These are phyloP conservation scores for Coccomyxa sp. DNA, from an alignment of 139 green algal genomes.

Conservation along the genomic window DNA sequence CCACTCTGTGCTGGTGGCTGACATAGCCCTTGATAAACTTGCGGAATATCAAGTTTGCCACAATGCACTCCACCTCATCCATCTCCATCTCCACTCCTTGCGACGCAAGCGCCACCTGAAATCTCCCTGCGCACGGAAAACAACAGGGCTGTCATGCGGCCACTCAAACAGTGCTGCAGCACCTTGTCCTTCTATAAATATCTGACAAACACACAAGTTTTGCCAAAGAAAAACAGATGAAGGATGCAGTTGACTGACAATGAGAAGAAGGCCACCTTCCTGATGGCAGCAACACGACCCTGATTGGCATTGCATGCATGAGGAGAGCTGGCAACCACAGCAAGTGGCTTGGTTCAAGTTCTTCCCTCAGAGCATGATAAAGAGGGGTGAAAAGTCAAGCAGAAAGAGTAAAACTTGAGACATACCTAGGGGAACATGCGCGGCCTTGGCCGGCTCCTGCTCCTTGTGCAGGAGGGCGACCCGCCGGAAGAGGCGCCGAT, in stretches of 20 bases:
- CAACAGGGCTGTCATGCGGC: too few species aligned
- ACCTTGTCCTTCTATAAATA: too few species aligned
- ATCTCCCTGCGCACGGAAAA: constrained; percentile 6
- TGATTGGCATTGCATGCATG: neutral
- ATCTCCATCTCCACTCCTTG: constrained; percentile 55
- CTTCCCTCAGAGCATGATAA: neutral
- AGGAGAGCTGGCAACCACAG: neutral
- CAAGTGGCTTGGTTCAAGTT: neutral
- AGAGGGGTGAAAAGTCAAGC: neutral
- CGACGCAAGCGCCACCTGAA: constrained; percentile 40
- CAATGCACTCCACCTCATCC: constrained; percentile 82
- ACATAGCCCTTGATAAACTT: constrained; percentile 86
- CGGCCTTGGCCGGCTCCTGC: constrained; percentile 49
- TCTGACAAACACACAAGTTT: neutral
- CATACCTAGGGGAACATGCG: constrained; percentile 45
- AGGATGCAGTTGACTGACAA: too few species aligned
- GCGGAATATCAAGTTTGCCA: constrained; percentile 82
- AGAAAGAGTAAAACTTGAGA: neutral
- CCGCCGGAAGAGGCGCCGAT: constrained; percentile 56
- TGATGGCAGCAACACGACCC: neutral
- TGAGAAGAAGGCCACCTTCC: neutral
- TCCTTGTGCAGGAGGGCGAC: constrained; percentile 45
- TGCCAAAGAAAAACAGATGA: too few species aligned
- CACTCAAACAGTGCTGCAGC: too few species aligned
- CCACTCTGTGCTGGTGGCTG: constrained; percentile 63